Conservation (phyloP, 441 rosid species). For the Euphorbia corollata region DNA sequence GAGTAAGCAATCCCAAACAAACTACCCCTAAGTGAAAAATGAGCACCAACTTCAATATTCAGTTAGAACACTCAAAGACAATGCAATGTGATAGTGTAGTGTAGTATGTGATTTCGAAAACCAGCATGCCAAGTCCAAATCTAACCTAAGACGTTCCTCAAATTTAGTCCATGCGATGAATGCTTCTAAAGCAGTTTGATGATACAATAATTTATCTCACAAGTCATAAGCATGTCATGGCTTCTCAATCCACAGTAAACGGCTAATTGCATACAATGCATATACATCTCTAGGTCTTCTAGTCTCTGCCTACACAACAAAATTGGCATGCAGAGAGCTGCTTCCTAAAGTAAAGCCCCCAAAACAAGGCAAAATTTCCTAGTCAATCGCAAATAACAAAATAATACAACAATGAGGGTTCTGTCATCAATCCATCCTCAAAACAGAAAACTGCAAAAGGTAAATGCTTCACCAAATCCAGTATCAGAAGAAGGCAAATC, state of each 20-base stretch:
- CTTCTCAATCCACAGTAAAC: background rate
- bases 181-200: background rate
- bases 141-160: background rate
- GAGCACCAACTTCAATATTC: background rate
- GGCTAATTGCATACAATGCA: background rate
- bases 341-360: background rate
- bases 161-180: background rate
- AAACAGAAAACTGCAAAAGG: background rate
- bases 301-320: background rate
- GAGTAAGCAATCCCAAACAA: background rate
- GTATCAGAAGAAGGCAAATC: background rate
- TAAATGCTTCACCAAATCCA: background rate
- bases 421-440: background rate
- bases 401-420: conserved; percentile 1
- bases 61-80: background rate
- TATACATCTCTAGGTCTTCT: background rate
- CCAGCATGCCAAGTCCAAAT: background rate
- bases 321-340: background rate
- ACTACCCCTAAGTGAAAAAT: background rate
- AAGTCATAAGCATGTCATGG: background rate
- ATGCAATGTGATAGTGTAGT: background rate
- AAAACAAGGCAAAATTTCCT: background rate
- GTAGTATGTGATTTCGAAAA: background rate
- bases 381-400: background rate
- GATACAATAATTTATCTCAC: background rate